Base-by-base conservation (phyloP, 768 basidiomycete species). In the Suillus sp. region DNA sequence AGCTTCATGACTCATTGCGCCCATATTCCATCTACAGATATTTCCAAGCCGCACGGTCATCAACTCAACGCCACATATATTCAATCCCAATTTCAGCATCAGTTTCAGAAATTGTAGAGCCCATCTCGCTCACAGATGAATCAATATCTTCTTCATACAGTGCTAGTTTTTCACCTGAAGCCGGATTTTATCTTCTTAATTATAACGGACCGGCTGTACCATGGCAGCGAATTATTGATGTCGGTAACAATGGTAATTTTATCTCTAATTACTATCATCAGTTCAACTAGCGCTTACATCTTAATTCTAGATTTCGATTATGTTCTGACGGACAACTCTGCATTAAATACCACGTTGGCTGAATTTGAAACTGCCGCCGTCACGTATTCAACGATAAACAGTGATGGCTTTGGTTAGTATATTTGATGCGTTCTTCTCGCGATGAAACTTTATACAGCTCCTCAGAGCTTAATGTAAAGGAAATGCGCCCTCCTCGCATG, bases 401-500 rank as follows among this genome's bases (percentile, higher is more conserved):
- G 83, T 61, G 93, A 95, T 69, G 94, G 90, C 34, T 91, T 89
- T 72, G 92, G 94, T 92, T 60, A 59, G 45, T 47, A 45, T 9
- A 7, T 42, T 71, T 57, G 59, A 64, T 67, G 38, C 63, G 69
- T 68, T 65, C 64, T 62, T 54, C 35, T 50, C 53, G 60, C 53
- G 55, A 57, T 51, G 55, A 61, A 68, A 66, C 66, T 66, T 74
- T 64, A 70, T 62, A 27, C 59, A 61, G 64, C 56, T 62, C 64
- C 27, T 42, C 68, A 95, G 94, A 93, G 70, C 79, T 98, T 61
- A 97, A 97, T 74, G 91, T 92, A 61, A 83, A 91, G 70, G 96
- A 98, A 78, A 84, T 96, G 68, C 86, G 93, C 18, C 97, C 97
- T 20, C 94, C 95, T 4, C 83, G 85, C 63, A 92, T 99, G 88